Conservation (phyloP, 2,329 filamentous ascomycete species). For the Thyridium curvatum region DNA sequence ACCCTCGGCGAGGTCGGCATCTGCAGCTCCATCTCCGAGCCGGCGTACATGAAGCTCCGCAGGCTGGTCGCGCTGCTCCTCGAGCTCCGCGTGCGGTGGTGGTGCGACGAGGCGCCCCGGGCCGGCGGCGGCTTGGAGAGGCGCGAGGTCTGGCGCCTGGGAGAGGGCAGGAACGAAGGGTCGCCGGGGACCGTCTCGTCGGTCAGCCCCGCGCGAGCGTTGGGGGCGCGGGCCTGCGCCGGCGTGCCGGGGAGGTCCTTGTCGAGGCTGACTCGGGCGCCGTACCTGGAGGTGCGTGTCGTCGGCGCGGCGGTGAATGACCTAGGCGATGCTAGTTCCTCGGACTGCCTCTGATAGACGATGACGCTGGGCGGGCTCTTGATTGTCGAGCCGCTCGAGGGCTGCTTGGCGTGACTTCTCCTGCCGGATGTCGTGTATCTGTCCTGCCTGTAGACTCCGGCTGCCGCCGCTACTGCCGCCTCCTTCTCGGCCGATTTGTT, state of each 20-base stretch:
- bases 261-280: constrained; percentile 23
- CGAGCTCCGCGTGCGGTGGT: constrained; percentile 37
- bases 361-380: constrained; percentile 46
- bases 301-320: constrained; percentile 19
- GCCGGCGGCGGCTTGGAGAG: constrained; percentile 42
- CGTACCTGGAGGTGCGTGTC: constrained; percentile 8
- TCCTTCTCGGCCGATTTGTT: constrained; percentile 24
- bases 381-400: constrained; percentile 27
- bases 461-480: constrained; percentile 2
- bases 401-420: constrained; percentile 21
- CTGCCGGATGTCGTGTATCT: not conserved
- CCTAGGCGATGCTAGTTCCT: constrained; percentile 19
- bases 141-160: constrained; percentile 47
- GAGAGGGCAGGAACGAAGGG: constrained; percentile 47
- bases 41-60: constrained; percentile 23
- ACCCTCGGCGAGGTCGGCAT: constrained; percentile 17
- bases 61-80: constrained; percentile 36
- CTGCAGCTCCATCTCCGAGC: constrained; percentile 24
- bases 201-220: constrained; percentile 55
- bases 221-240: constrained; percentile 53
- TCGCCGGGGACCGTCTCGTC: constrained; percentile 56
- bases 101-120: constrained; percentile 19
- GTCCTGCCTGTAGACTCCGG: constrained; percentile 5
- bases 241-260: constrained; percentile 37
- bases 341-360: constrained; percentile 38